These are phyloP conservation scores for Silene latifolia DNA, from an alignment of 148 eudicot species.

Conservation along the genomic window DNA sequence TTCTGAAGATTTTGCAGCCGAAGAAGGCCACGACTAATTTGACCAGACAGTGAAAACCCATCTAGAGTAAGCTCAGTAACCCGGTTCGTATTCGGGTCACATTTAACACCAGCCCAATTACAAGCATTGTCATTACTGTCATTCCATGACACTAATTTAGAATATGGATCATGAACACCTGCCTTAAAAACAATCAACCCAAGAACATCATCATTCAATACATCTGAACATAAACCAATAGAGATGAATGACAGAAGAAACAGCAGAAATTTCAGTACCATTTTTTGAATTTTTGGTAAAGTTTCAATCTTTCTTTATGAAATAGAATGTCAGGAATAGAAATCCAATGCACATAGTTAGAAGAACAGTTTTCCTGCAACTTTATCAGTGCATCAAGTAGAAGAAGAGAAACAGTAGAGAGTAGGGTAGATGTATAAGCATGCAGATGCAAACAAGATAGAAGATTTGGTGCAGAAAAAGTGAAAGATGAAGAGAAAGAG, in stretches of 20 bases:
- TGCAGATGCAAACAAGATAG: conserved; percentile 3
- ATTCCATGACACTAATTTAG: conserved; percentile 63
- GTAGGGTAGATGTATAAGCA: neutral
- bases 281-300: conserved; percentile 12
- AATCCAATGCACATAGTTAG: neutral
- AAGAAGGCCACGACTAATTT: conserved; percentile 51
- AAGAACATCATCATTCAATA: conserved; percentile 81
- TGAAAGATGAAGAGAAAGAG: neutral
- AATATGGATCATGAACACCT: conserved; percentile 57
- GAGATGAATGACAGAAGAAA: conserved; percentile 18
- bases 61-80: conserved; percentile 56
- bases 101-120: conserved; percentile 68
- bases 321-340: conserved; percentile 8
- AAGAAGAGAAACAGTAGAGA: neutral
- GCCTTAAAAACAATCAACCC: conserved; percentile 77
- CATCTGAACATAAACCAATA: conserved; percentile 29
- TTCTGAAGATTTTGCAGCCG: conserved; percentile 45
- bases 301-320: conserved; percentile 22
- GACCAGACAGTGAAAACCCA: conserved; percentile 66
- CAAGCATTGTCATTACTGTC: conserved; percentile 68
- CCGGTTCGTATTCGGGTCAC: conserved; percentile 46
- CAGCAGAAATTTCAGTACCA: conserved; percentile 24
- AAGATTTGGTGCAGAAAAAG: neutral
- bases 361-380: too few relatives aligned
- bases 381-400: too few relatives aligned